Conservation (phyloP, 2,329 filamentous ascomycete genomes). For the Orbilia javanica region DNA sequence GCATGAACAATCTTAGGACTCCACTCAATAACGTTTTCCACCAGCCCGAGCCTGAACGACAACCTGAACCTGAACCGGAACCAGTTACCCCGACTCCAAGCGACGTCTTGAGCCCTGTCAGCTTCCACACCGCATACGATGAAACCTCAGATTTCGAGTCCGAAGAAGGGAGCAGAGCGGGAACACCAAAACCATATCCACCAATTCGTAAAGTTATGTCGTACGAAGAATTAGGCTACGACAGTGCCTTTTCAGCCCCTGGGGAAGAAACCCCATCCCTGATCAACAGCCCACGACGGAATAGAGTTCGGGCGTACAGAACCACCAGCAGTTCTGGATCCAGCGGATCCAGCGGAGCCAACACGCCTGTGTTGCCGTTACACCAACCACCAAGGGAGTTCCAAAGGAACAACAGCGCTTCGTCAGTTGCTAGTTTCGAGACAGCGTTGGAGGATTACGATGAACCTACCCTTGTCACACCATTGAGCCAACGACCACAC, state of each 20-base stretch:
- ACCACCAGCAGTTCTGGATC: slow-evolving; percentile 56
- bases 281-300: slow-evolving; percentile 49
- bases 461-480: slow-evolving; percentile 48
- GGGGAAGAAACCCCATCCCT: slow-evolving; percentile 51
- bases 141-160: slow-evolving; percentile 42
- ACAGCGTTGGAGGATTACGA: slow-evolving; percentile 56
- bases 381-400: slow-evolving; percentile 45
- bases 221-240: slow-evolving; percentile 59
- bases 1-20: slow-evolving; percentile 52
- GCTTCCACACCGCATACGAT: slow-evolving; percentile 46
- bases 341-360: slow-evolving; percentile 52
- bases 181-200: slow-evolving; percentile 57
- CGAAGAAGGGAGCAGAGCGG: slow-evolving; percentile 51
- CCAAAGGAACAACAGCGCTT: slow-evolving; percentile 57
- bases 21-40: slow-evolving; percentile 57
- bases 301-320: slow-evolving; percentile 55
- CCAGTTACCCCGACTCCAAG: slow-evolving; percentile 17
- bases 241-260: slow-evolving; percentile 56
- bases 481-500: slow-evolving; percentile 41
- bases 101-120: slow-evolving; percentile 41
- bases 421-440: slow-evolving; percentile 52
- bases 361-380: slow-evolving; percentile 56
- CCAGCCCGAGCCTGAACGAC: slow-evolving; percentile 22
- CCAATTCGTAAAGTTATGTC: slow-evolving; percentile 56
- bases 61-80: slow-evolving; percentile 27